phyloP scores from a whole-genome alignment of 2,329 filamentous ascomycete genomes.

The Alternaria sp. region DNA sequence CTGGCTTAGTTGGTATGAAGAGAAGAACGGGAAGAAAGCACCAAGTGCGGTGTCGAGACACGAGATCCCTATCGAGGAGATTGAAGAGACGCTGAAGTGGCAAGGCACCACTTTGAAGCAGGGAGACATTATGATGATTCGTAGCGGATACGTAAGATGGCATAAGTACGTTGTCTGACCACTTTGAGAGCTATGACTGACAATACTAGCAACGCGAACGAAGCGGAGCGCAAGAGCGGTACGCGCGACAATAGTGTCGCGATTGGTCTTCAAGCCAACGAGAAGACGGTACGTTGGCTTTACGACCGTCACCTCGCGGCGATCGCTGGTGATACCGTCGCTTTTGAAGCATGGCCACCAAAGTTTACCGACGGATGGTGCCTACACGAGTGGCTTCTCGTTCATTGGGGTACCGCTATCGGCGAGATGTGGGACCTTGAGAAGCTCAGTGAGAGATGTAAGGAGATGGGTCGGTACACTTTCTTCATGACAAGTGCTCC shows the following conservation, averaged over 20 bases:
- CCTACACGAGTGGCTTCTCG: conserved; percentile 43
- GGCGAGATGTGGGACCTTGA: conserved; percentile 55
- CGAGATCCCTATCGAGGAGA: conserved; percentile 39
- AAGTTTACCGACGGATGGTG: conserved; percentile 40
- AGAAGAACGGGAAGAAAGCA: conserved; percentile 34
- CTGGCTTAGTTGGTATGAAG: conserved; percentile 42
- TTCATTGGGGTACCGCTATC: conserved; percentile 41
- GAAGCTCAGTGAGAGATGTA: conserved; percentile 60
- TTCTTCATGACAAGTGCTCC: conserved; percentile 69
- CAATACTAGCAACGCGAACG: conserved; percentile 28
- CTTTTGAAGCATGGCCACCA: conserved; percentile 49
- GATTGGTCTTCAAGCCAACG: conserved; percentile 43
- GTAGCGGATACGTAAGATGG: conserved; percentile 56
- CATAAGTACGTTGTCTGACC: conserved; percentile 29
- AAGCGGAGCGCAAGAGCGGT: conserved; percentile 34
- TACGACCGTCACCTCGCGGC: conserved; percentile 47
- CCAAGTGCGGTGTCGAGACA: conserved; percentile 37
- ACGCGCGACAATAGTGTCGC: conserved; percentile 41
- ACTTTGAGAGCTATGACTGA: neutral
- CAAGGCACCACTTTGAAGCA: conserved; percentile 34
- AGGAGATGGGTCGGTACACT: conserved; percentile 60
- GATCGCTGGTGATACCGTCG: conserved; percentile 49
- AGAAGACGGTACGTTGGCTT: conserved; percentile 46
- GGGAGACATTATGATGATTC: conserved; percentile 46
- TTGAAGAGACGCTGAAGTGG: conserved; percentile 40